Base-by-base conservation (phyloP, 2,329 filamentous ascomycete genomes). In the Trematosphaeria pertusa region DNA sequence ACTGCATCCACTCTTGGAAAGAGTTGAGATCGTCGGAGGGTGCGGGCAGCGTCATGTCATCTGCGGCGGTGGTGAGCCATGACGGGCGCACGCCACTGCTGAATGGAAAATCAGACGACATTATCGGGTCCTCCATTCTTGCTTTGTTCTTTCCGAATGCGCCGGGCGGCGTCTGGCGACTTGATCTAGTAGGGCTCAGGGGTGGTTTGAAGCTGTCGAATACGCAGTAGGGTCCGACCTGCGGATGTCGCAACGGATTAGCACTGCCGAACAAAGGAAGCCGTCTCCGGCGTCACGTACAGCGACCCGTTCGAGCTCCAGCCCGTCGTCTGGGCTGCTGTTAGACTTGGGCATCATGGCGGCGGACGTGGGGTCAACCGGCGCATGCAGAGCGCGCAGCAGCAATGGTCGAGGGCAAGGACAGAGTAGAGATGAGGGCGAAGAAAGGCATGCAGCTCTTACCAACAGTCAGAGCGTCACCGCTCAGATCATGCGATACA, bases 1-100 rank as follows among this genome's bases (percentile, higher is more conserved):
- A 78, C 46, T 73, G 66, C 68, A 78, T 73, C 73, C 74, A 78
- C 34, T 78, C 72, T 56, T 73, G 75, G 75, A 75, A 78, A 55
- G 72, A 64, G 34, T 54, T 45, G 38, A 67, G 58, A 20, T 70
- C 60, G 35, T 67, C 64, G 46, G 65, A 57, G 8, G 66, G 46
- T 10, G 67, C 58, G 21, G 57, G 41, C 43, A 72, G 55, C 15
- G 67, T 51, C 48, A 70, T 54, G 48, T 71, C 66, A 46, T 71
- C 67, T 35, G 48, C 59, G 1, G 65, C 58, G 3, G 66, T 65
- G 20, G 64, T 64, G 50, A 72, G 52, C 70, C 70, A 73, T 10
- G 64, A 64, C 7, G 57, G 61, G 44, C 68, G 64, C 57, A 65
- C 58, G 52, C 52, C 61, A 47, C 44, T 51, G 32, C 24, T 34